Conservation (phyloP, 768 basidiomycete genomes). For the Epithele typhae region DNA sequence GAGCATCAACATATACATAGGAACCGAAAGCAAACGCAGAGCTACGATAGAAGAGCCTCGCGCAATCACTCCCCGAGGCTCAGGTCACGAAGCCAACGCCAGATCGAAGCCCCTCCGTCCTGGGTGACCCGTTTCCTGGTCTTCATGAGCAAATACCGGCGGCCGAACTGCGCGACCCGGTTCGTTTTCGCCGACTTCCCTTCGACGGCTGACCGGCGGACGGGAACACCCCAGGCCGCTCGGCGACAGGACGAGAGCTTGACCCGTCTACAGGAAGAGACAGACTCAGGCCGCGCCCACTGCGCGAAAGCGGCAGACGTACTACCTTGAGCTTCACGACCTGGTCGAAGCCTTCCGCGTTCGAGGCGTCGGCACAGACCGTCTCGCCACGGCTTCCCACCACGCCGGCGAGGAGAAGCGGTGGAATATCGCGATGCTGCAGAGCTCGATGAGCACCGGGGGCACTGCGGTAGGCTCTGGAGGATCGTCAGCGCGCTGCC, state of each 20-base stretch:
- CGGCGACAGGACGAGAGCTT: slow-evolving; percentile 66
- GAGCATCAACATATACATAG: too few relatives aligned
- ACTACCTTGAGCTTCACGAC: slow-evolving; percentile 60
- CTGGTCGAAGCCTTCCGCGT: slow-evolving; percentile 57
- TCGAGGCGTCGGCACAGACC: slow-evolving; percentile 62
- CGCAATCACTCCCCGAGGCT: too few relatives aligned
- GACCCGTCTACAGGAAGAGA: slow-evolving; percentile 53
- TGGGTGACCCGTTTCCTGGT: slow-evolving; percentile 14
- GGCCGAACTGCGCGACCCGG: slow-evolving; percentile 18
- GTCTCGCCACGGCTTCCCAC: slow-evolving; percentile 67
- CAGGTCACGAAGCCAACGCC: too few relatives aligned
- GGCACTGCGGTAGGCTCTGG: slow-evolving; percentile 73
- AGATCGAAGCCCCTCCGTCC: slow-evolving; percentile 19
- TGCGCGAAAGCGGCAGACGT: slow-evolving; percentile 1
- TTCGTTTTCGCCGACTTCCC: too few relatives aligned
- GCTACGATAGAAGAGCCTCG: background rate
- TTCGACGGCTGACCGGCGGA: too few relatives aligned
- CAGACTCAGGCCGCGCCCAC: background rate
- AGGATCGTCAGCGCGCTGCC: background rate
- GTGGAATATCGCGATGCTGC: slow-evolving; percentile 61
- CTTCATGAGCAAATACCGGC: slow-evolving; percentile 13
- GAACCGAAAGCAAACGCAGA: background rate
- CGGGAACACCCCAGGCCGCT: slow-evolving; percentile 43
- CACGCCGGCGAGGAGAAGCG: slow-evolving; percentile 73
- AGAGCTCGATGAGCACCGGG: slow-evolving; percentile 61